These are phyloP conservation scores for Asterella californica DNA, from an alignment of 225 moss, liverwort and hornwort species.

Conservation along the genomic window DNA sequence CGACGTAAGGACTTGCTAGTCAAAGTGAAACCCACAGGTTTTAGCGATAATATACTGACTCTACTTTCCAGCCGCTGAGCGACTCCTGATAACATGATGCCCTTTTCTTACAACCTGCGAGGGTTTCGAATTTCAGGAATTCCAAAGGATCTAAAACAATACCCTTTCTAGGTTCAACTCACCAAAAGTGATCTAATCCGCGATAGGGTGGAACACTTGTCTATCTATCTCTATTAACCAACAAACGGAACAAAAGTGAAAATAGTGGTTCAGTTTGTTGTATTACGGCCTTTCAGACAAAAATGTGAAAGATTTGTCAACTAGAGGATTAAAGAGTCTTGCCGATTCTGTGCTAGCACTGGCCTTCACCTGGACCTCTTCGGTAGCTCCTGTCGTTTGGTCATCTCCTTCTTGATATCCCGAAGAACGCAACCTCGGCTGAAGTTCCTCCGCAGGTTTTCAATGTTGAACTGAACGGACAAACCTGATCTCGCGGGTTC, in stretches of 20 bases:
- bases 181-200: neutral
- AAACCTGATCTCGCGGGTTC: slow-evolving; percentile 3
- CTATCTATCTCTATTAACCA: too few relatives aligned
- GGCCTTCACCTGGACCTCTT: slow-evolving; percentile 59
- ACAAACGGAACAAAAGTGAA: too few relatives aligned
- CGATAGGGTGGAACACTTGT: neutral
- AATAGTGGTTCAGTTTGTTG: too few relatives aligned
- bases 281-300: too few relatives aligned
- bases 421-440: slow-evolving; percentile 41
- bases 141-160: neutral
- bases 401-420: slow-evolving; percentile 32
- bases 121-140: neutral
- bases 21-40: neutral
- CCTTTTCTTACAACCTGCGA: too few relatives aligned
- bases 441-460: slow-evolving; percentile 60
- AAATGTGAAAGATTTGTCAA: too few relatives aligned
- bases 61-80: neutral
- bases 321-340: neutral
- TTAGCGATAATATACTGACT: too few relatives aligned
- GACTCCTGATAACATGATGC: too few relatives aligned
- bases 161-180: neutral
- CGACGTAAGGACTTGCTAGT: too few relatives aligned
- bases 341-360: neutral
- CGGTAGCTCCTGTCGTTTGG: slow-evolving; percentile 34
- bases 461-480: slow-evolving; percentile 57